Conservation (phyloP, 73 alveolate genomes). For the Uronychia binucleata region DNA sequence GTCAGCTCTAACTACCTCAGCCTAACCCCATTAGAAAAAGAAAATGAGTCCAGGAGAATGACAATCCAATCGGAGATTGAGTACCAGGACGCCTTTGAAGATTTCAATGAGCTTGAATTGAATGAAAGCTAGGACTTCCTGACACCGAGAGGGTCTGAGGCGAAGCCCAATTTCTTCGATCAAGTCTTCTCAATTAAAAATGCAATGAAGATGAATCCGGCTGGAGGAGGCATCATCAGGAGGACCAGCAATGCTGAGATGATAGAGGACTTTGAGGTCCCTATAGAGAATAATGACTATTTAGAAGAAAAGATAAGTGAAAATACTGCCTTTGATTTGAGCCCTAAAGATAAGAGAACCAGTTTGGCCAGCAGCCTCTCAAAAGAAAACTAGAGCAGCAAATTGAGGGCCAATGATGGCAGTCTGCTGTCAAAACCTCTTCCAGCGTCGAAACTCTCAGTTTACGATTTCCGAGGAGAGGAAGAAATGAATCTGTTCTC, state of each 20-base stretch:
- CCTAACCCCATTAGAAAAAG: too few species aligned
- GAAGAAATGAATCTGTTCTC: constrained; percentile 6
- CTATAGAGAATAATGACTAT: too few species aligned
- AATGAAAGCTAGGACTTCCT: not conserved
- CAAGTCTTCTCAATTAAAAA: not conserved
- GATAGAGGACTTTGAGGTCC: not conserved
- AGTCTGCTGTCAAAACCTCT: too few species aligned
- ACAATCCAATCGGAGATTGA: not conserved
- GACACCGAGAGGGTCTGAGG: not conserved
- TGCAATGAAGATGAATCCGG: not conserved
- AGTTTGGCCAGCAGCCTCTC: too few species aligned
- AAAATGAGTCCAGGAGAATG: not conserved
- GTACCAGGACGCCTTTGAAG: not conserved
- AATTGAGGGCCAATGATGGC: too few species aligned
- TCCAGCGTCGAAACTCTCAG: not conserved
- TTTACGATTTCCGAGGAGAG: not conserved
- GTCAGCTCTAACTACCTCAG: too few species aligned
- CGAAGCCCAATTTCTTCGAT: not conserved
- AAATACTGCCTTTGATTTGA: too few species aligned
- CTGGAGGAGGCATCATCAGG: not conserved
- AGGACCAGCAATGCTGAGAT: not conserved
- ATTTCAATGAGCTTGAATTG: not conserved
- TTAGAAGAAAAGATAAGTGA: too few species aligned
- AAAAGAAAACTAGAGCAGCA: too few species aligned
- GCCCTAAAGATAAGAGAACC: too few species aligned